Evolutionary conservation across 2,329 filamentous ascomycete species (phyloP), one percentile per base, ranked within the genome.

Genomic region (Fusarium virguliforme): DNA sequence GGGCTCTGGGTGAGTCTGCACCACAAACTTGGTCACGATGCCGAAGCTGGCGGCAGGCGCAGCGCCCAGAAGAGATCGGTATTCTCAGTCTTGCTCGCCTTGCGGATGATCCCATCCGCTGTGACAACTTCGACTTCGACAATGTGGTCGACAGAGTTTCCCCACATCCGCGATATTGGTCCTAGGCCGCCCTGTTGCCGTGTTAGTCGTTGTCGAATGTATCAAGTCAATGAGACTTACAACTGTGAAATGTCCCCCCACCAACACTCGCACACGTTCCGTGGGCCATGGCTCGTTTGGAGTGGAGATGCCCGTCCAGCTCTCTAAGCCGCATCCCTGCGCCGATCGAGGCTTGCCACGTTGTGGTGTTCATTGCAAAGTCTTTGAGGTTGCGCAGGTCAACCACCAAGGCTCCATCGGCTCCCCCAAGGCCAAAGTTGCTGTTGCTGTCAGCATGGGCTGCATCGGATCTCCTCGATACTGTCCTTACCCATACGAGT

Each of bases 191-290:
- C 88, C 84, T 89, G 63, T 13, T 4, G 3, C 10, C 6, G 1
- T 60, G 48, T 70, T 59, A 68, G 67, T 22, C 4, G 9, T 13
- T 0, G 1, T 3, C 1, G 12, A 15, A 12, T 3, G 22, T 2
- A 24, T 26, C n/a, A 13, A 10, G 8, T 9, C 3, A n/a, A 4
- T 15, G n/a, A 24, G 9, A 77, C 84, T 72, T 71, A 87, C 86
- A 62, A 88, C 86, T 3, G 87, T 89, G 4, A 87, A 84, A 71
- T 90, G 88, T 0, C 88, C 88, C 37, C 88, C 88, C 9, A 89
- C 88, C 88, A 10, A 90, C 87, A 6, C 84, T 84, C 0, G 88
- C 88, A 64, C 89, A 90, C 1, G 87, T 86, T 9, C 88, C 88
- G 60, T 90, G 88, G 0, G 88, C 81, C 58, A 90, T 85, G 3